Evolutionary conservation across 2,329 filamentous ascomycete genomes (phyloP).

Genomic region (Fusarium sp.): DNA sequence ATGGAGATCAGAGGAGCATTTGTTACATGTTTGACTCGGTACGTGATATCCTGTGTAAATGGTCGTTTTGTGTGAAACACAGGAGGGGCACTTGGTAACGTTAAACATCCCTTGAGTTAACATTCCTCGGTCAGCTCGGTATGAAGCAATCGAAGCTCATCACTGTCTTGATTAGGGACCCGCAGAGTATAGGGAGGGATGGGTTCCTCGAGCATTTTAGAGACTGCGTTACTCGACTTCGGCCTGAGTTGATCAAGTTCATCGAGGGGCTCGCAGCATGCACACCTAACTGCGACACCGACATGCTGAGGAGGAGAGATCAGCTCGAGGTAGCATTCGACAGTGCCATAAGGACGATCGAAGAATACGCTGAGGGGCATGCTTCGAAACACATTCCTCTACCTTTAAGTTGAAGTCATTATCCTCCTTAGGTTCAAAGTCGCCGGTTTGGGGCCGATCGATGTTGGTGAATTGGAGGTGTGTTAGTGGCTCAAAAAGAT

Average conservation of each 20-base stretch:
- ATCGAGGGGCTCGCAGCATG: conserved; percentile 12
- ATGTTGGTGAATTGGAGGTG: conserved; percentile 5
- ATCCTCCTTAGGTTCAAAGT: not conserved
- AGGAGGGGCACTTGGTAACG: not conserved
- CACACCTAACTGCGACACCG: conserved; percentile 3
- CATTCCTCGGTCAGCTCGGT: conserved; percentile 14
- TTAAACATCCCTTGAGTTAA: not conserved
- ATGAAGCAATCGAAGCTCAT: conserved; percentile 20
- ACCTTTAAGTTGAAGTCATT: conserved; percentile 19
- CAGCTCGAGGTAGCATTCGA: conserved; percentile 13
- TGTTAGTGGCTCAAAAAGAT: conserved; percentile 4
- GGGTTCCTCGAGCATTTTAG: conserved; percentile 22
- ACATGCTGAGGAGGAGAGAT: conserved; percentile 23
- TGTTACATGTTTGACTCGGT: conserved; percentile 16
- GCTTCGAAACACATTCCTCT: conserved; percentile 18
- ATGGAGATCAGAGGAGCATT: conserved; percentile 14
- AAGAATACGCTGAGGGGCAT: not conserved
- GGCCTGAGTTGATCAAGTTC: conserved; percentile 6
- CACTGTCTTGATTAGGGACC: conserved; percentile 2
- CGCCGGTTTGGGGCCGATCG: not conserved
- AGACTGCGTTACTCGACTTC: conserved; percentile 19
- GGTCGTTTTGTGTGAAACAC: not conserved
- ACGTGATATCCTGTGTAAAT: not conserved
- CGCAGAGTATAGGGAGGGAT: conserved; percentile 5
- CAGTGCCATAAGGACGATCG: conserved; percentile 4